Percentiles rank a stretch among this genome's conserved stretches.
Evolutionary conservation across 768 basidiomycete species (phyloP).

Genomic region (Artomyces pyxidatus): DNA sequence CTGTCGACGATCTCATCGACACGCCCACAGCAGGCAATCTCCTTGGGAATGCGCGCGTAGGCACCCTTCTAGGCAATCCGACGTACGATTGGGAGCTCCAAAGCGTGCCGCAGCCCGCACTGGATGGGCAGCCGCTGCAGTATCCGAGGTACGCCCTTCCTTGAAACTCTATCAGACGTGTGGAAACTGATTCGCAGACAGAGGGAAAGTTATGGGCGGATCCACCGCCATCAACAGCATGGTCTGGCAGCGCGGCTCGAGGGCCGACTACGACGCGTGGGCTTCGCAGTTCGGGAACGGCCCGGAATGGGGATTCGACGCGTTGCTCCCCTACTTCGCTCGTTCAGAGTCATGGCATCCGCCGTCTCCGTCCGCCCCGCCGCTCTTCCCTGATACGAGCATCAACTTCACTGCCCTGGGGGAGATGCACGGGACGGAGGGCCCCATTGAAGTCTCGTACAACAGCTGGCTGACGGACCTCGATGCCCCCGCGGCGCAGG

Average conservation of each 20-base stretch:
- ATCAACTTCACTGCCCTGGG: constrained; percentile 5
- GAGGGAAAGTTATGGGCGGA: constrained; percentile 14
- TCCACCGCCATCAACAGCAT: constrained; percentile 14
- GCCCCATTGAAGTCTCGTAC: constrained; percentile 12
- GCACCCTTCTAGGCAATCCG: constrained; percentile 11
- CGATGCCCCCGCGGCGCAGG: constrained; percentile 12
- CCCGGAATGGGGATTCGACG: constrained; percentile 11
- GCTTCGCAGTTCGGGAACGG: constrained; percentile 9
- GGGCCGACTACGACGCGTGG: constrained; percentile 13
- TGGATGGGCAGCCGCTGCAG: constrained; percentile 8
- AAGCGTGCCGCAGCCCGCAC: constrained; percentile 11
- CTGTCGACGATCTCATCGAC: constrained; percentile 12
- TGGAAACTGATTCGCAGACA: too few species aligned
- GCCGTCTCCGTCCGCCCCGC: constrained; percentile 2
- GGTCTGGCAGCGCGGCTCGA: constrained; percentile 14
- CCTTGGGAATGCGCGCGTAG: constrained; percentile 10
- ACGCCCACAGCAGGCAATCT: constrained; percentile 13
- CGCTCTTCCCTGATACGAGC: constrained; percentile 5
- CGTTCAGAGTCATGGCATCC: constrained; percentile 13
- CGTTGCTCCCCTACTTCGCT: constrained; percentile 8
- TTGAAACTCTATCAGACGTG: not conserved
- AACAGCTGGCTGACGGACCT: constrained; percentile 13
- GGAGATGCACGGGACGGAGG: constrained; percentile 1
- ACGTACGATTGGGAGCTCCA: constrained; percentile 14
- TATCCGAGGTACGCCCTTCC: constrained; percentile 6